Conservation (phyloP, 371 early-diverging fungal species). For the Dichotomocladium elegans region DNA sequence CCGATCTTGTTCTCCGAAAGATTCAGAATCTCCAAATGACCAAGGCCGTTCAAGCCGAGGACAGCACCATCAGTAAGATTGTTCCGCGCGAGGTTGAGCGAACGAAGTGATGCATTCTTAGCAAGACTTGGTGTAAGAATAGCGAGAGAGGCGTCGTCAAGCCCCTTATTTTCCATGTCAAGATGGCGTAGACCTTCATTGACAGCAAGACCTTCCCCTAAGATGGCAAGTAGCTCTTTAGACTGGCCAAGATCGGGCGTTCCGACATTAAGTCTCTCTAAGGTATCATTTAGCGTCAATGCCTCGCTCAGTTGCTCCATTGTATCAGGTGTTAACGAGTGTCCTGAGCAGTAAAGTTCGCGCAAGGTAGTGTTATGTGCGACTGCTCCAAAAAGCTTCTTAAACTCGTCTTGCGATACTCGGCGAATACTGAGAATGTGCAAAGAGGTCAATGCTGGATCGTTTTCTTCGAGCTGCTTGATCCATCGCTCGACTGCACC, state of each 20-base stretch:
- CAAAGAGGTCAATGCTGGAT: constrained; percentile 44
- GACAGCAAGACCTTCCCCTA: constrained; percentile 49
- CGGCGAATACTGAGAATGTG: constrained; percentile 62
- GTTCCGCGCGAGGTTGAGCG: constrained; percentile 49
- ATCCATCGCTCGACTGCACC: constrained; percentile 54
- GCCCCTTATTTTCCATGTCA: constrained; percentile 58
- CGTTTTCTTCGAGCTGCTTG: constrained; percentile 51
- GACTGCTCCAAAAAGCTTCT: constrained; percentile 46
- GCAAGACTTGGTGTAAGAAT: constrained; percentile 3
- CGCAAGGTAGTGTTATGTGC: constrained; percentile 42
- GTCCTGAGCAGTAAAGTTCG: constrained; percentile 58
- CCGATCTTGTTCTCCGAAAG: constrained; percentile 45
- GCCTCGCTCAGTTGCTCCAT: constrained; percentile 37
- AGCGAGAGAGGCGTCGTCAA: constrained; percentile 11
- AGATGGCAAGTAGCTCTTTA: constrained; percentile 21
- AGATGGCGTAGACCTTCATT: constrained; percentile 48
- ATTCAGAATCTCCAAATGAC: constrained; percentile 26
- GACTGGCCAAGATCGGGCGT: constrained; percentile 35
- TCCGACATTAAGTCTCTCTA: constrained; percentile 49
- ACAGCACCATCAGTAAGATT: constrained; percentile 37
- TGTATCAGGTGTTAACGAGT: constrained; percentile 36
- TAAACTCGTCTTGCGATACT: constrained; percentile 42
- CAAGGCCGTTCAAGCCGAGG: not conserved
- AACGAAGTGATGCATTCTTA: constrained; percentile 27
- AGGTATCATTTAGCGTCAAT: constrained; percentile 45